Evolutionary conservation across 768 basidiomycete genomes (phyloP), one percentile per base, ranked within the genome.

Genomic region (Xanthoconium purpureum): DNA sequence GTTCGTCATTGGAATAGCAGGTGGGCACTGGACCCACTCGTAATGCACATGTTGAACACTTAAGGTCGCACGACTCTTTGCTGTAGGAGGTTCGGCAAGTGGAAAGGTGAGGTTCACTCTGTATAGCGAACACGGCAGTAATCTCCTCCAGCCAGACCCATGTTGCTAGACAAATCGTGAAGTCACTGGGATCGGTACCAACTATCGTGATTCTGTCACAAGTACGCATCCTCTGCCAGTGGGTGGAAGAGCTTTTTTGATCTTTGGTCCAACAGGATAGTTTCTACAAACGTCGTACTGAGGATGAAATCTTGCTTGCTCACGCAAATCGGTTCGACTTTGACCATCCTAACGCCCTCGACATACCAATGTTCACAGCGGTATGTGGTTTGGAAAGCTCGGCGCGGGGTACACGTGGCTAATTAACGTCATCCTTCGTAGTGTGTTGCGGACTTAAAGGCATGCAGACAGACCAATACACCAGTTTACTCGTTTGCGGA

Each of bases 401-500:
- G 50, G 30, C 15, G n/a, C 30, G 14, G 30, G 1, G 12, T 33
- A 46, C 30, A 20, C 13, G n/a, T 52, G 5, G 29, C 20, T 55
- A 13, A 61, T 47, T 38, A 24, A 24, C 24, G 24, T 24, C 24
- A 37, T 48, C 7, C 24, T 24, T 47, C 33, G 24, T 54, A 97
- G 89, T 97, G 95, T 67, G 71, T 98, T 47, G 73, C 81, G 29
- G 93, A 97, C 63, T 75, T 99, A 58, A 97, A 94, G 70, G 77
- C 83, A 6, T 91, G 92, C 68, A 84, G 75, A 69, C 94, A 84
- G 67, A 83, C 86, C 0, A 89, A 96, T 72, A 92, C 98, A 56
- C 96, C 97, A 0, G 83, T 96, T 8, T 99, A 99, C 71, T 96
- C 94, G 0, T 99, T 99, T 72, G 78, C 83, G 28, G 79, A 90